These are phyloP conservation scores for Dipodascus albidus DNA, from an alignment of 805 yeast species.

Conservation along the genomic window DNA sequence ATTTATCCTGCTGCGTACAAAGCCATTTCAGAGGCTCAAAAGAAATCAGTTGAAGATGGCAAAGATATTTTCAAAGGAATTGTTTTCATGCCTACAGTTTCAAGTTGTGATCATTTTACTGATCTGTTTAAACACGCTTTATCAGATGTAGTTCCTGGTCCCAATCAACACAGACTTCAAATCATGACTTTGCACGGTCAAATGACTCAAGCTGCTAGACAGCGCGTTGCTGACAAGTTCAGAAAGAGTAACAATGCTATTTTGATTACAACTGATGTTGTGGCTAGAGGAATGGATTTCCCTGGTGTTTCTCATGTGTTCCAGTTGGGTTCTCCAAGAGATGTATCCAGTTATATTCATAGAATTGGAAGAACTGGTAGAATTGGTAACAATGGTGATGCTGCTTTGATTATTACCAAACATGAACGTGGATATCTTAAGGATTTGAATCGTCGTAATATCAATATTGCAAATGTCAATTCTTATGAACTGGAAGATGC, in stretches of 20 bases:
- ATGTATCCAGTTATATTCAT: slow-evolving; percentile 74
- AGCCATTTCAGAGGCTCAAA: slow-evolving; percentile 9
- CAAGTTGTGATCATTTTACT: slow-evolving; percentile 49
- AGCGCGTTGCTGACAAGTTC: slow-evolving; percentile 43
- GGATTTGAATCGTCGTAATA: slow-evolving; percentile 12
- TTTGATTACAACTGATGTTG: slow-evolving; percentile 81
- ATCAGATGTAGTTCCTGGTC: slow-evolving; percentile 4
- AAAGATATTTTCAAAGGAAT: slow-evolving; percentile 53
- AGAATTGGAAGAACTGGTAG: slow-evolving; percentile 95
- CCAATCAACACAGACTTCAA: slow-evolving; percentile 21
- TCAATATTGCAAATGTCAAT: slow-evolving; percentile 1
- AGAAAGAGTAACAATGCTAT: slow-evolving; percentile 39
- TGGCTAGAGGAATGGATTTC: slow-evolving; percentile 95
- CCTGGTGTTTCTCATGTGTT: slow-evolving; percentile 76
- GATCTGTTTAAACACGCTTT: slow-evolving; percentile 25
- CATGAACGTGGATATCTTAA: slow-evolving; percentile 46
- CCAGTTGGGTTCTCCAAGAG: slow-evolving; percentile 70
- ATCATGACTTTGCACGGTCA: slow-evolving; percentile 45
- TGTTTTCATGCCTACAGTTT: slow-evolving; percentile 71
- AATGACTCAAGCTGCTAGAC: slow-evolving; percentile 58
- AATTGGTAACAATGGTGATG: slow-evolving; percentile 71
- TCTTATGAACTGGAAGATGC: slow-evolving; percentile 22
- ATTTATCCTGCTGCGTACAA: slow-evolving; percentile 38
- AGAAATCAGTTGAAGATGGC: slow-evolving; percentile 21
- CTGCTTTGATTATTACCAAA: slow-evolving; percentile 46